These are phyloP conservation scores for Epichloe elymi DNA, from an alignment of 2,329 filamentous ascomycete genomes.

Conservation along the genomic window DNA sequence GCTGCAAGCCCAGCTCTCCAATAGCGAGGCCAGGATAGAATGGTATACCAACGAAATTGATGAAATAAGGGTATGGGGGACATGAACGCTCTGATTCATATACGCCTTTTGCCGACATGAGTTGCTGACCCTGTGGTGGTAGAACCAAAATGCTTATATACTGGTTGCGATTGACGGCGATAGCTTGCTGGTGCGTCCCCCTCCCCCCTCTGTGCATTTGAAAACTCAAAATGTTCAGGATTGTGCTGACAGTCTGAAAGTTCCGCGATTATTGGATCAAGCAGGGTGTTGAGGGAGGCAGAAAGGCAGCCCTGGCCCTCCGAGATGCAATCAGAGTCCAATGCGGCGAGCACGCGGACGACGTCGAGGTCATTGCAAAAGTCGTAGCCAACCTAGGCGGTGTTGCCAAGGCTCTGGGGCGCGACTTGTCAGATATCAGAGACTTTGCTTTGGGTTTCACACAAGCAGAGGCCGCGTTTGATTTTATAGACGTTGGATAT, in stretches of 20 bases:
- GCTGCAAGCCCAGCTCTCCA: constrained; percentile 33
- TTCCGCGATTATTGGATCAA: constrained; percentile 43
- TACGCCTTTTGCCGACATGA: neutral
- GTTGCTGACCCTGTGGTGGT: neutral
- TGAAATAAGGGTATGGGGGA: constrained; percentile 29
- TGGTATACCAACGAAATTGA: constrained; percentile 26
- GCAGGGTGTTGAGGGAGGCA: constrained; percentile 43
- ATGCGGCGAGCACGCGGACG: constrained; percentile 28
- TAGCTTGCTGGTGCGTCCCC: constrained; percentile 38
- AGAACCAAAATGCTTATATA: constrained; percentile 46
- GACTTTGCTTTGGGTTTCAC: constrained; percentile 49
- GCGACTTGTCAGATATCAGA: constrained; percentile 34
- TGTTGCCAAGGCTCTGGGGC: constrained; percentile 35
- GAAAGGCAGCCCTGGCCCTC: constrained; percentile 36
- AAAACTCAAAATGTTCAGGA: neutral
- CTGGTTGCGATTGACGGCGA: constrained; percentile 50
- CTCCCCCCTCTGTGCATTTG: neutral
- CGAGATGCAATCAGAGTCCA: constrained; percentile 33
- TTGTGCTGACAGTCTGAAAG: constrained; percentile 21
- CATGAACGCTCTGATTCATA: neutral
- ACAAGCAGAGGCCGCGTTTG: constrained; percentile 43
- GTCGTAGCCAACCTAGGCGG: constrained; percentile 41
- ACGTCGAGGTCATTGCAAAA: constrained; percentile 42
- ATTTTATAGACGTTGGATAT: constrained; percentile 50
- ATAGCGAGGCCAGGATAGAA: constrained; percentile 23